Evolutionary conservation across 2,329 filamentous ascomycete genomes (phyloP), one percentile per base, ranked within the genome.

Genomic region (Epichloe baconii): DNA sequence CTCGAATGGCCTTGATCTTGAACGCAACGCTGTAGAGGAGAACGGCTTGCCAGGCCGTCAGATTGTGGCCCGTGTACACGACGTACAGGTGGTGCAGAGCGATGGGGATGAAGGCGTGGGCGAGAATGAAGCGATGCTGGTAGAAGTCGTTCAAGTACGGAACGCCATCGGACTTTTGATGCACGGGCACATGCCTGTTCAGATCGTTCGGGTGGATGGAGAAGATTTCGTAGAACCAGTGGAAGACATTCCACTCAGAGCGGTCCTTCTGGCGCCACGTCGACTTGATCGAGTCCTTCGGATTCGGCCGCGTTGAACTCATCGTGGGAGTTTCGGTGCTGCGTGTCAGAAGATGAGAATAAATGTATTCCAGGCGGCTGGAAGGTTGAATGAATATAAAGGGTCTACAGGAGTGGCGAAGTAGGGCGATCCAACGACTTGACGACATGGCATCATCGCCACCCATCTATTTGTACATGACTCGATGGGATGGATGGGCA

Each of bases 151-250:
- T 51, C 2, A 53, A 35, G 11, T 47, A 53, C 3, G 52, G 52
- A 19, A 53, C 52, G 23, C 21, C 41, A n/a, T 50, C 44, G 0
- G 52, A 51, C 44, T 53, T 53, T 14, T 26, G n/a, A 34, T 53
- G 52, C 4, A 53, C 48, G 14, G 52, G 52, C 14, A 51, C 44
- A 21, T 17, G 11, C 42, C 45, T 53, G 21, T 53, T n/a, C 6
- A 53, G 11, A 26, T 53, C 26, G 34, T 11, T 37, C 6, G 44
- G 52, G 21, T 53, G 52, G n/a, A 53, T 8, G 21, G 41, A 6
- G 8, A 53, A 50, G 41, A 53, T 41, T 14, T 53, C 52, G 48
- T 48, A 53, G 31, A 45, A 34, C 52, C 52, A 51, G 52, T 53
- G 52, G 26, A 46, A 48, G 37, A 48, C 31, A 19, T 34, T 41